These are phyloP conservation scores for Phytophthora citrophthora DNA, from an alignment of 352 stramenopile genomes.

Conservation along the genomic window DNA sequence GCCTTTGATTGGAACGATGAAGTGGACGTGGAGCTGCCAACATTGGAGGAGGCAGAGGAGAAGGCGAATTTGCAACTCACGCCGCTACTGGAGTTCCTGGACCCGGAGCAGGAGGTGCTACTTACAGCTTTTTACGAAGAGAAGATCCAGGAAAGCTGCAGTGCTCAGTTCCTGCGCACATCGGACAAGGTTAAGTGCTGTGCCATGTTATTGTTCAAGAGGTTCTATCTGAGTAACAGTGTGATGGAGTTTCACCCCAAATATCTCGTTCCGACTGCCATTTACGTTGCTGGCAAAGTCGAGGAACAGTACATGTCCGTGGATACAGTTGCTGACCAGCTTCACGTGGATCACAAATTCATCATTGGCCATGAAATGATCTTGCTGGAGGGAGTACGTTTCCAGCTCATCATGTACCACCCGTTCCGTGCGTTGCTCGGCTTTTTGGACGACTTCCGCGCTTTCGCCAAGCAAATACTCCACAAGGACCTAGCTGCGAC, in stretches of 20 bases:
- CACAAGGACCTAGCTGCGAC: slow-evolving; percentile 66
- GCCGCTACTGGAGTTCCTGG: slow-evolving; percentile 66
- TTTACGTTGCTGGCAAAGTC: slow-evolving; percentile 90
- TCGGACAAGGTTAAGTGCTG: slow-evolving; percentile 90
- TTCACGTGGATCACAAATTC: slow-evolving; percentile 86
- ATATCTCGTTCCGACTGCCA: slow-evolving; percentile 82
- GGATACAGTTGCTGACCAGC: slow-evolving; percentile 82
- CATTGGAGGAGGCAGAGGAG: slow-evolving; percentile 56
- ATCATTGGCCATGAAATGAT: slow-evolving; percentile 91
- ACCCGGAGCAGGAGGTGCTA: slow-evolving; percentile 63
- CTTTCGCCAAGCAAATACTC: slow-evolving; percentile 65
- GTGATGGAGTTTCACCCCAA: slow-evolving; percentile 92
- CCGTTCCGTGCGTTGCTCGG: slow-evolving; percentile 82
- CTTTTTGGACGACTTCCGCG: slow-evolving; percentile 87
- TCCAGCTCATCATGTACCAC: slow-evolving; percentile 92
- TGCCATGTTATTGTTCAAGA: slow-evolving; percentile 87
- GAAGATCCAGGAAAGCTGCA: slow-evolving; percentile 88
- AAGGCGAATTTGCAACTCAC: slow-evolving; percentile 56
- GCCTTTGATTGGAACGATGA: slow-evolving; percentile 82
- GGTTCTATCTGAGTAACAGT: slow-evolving; percentile 90
- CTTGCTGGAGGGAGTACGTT: slow-evolving; percentile 85
- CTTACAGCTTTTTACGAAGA: slow-evolving; percentile 80
- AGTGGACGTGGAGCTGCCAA: slow-evolving; percentile 50
- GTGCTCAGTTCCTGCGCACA: slow-evolving; percentile 78
- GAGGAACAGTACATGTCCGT: slow-evolving; percentile 92